Conservation (phyloP, 495 filamentous ascomycete species). For the Elasticomyces elasticus region DNA sequence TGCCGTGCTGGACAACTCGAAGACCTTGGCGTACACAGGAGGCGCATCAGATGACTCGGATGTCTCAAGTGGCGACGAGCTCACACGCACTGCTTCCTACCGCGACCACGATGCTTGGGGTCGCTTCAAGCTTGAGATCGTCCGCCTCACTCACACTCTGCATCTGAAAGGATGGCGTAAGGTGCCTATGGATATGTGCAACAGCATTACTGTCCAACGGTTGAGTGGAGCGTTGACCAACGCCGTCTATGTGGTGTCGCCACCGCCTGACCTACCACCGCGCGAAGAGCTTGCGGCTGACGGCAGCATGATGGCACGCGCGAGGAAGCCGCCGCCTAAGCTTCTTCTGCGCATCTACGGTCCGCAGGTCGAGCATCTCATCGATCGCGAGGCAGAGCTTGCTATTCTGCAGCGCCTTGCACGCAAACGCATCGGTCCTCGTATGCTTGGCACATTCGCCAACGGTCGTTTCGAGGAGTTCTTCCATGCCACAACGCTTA, state of each 20-base stretch:
- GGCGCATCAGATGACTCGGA: constrained; percentile 45
- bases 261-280: constrained; percentile 50
- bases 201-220: constrained; percentile 67
- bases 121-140: constrained; percentile 79
- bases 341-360: constrained; percentile 89
- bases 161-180: constrained; percentile 81
- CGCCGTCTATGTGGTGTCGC: constrained; percentile 85
- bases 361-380: constrained; percentile 88
- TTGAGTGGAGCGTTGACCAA: constrained; percentile 94
- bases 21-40: constrained; percentile 64
- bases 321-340: constrained; percentile 52
- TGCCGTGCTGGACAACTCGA: constrained; percentile 74
- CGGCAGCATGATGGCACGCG: constrained; percentile 32
- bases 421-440: constrained; percentile 83
- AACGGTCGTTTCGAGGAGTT: constrained; percentile 98
- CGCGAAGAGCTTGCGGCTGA: constrained; percentile 23
- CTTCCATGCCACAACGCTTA: constrained; percentile 71
- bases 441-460: constrained; percentile 81
- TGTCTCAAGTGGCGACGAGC: constrained; percentile 29
- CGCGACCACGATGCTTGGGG: constrained; percentile 68
- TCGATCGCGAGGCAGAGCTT: constrained; percentile 85
- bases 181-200: constrained; percentile 60
- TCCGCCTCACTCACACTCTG: constrained; percentile 81
- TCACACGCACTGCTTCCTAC: constrained; percentile 27
- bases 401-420: constrained; percentile 77